Base-by-base conservation (phyloP, 2,329 filamentous ascomycete genomes). In the Fusarium sp. region DNA sequence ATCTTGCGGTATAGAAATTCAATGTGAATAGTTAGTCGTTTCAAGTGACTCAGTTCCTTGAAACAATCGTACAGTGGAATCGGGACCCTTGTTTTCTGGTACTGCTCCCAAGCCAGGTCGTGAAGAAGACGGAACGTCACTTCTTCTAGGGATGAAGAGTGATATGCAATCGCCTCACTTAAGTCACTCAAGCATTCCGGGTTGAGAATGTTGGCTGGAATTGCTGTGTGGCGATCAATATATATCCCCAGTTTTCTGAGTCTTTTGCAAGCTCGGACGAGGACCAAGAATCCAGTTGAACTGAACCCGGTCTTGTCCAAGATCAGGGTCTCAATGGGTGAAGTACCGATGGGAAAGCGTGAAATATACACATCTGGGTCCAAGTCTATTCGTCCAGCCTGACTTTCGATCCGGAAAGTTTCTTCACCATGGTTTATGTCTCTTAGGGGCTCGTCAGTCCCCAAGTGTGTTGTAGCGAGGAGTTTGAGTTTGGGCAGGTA, bases 341-440 rank as follows among this genome's bases (percentile, higher is more conserved):
- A 59, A 16, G 28, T 37, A 3, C 49, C 9, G 3, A 28, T 0
- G 6, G 56, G 40, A 9, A 59, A 37, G 0, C 16, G n/a, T 0
- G 49, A 23, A 12, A 54, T 20, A 4, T 43, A 27, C 0, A 30
- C 3, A 3, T 27, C 34, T 25, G 18, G 13, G 9, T 43, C 10
- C 5, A 25, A 20, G 0, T 1, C 5, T 32, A 14, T 16, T 7
- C 30, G 7, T 32, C 1, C 13, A 16, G 13, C 30, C 13, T 16
- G 7, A 16, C 13, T 8, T 32, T 32, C 13, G 7, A 32, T 14
- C 30, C 14, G 16, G 30, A 16, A 32, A 16, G 14, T 8, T 27
- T 27, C 27, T 4, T 16, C 14, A 16, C 8, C 30, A 32, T 32
- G 7, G 14, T 14, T 16, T 16, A 16, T 32, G 4, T 27, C 27